These are phyloP conservation scores for Orobanche coerulescens DNA, from an alignment of 257 asterid genomes.

Conservation along the genomic window DNA sequence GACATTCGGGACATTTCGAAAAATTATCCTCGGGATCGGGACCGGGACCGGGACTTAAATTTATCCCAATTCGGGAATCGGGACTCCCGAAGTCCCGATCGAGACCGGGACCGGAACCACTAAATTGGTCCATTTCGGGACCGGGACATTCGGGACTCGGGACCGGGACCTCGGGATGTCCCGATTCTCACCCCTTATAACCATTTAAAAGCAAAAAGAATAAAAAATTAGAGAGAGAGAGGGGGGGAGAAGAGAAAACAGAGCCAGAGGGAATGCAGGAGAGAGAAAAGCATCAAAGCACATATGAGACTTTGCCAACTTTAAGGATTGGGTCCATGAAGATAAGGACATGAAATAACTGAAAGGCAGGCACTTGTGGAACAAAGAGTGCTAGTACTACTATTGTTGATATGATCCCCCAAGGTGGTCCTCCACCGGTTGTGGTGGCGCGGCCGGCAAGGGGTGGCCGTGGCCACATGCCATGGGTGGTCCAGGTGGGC, in stretches of 20 bases:
- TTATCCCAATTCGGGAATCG: too few relatives aligned
- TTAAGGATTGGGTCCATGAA: conserved; percentile 47
- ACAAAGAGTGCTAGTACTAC: conserved; percentile 22
- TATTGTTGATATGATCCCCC: conserved; percentile 19
- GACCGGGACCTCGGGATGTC: too few relatives aligned
- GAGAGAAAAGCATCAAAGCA: conserved; percentile 23
- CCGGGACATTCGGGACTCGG: too few relatives aligned
- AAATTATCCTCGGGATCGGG: too few relatives aligned
- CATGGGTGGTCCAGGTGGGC: conserved; percentile 67
- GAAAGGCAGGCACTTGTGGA: conserved; percentile 35
- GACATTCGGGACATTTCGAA: too few relatives aligned
- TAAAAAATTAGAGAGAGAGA: background rate
- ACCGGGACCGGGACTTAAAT: too few relatives aligned
- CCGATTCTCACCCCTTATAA: too few relatives aligned
- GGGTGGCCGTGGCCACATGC: conserved; percentile 71
- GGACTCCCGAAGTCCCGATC: too few relatives aligned
- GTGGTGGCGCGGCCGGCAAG: conserved; percentile 67
- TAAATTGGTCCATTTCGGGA: too few relatives aligned
- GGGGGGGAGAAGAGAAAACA: background rate
- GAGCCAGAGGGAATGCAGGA: background rate
- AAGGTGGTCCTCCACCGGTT: conserved; percentile 58
- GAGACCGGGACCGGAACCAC: too few relatives aligned
- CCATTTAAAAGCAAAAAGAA: too few relatives aligned
- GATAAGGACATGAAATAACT: conserved; percentile 59
- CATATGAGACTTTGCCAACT: conserved; percentile 37